A percentile compares a stretch with the other conserved stretches of the same genome.
Conservation (phyloP, 2,329 filamentous ascomycete species). For the Paecilomyces niveus region DNA sequence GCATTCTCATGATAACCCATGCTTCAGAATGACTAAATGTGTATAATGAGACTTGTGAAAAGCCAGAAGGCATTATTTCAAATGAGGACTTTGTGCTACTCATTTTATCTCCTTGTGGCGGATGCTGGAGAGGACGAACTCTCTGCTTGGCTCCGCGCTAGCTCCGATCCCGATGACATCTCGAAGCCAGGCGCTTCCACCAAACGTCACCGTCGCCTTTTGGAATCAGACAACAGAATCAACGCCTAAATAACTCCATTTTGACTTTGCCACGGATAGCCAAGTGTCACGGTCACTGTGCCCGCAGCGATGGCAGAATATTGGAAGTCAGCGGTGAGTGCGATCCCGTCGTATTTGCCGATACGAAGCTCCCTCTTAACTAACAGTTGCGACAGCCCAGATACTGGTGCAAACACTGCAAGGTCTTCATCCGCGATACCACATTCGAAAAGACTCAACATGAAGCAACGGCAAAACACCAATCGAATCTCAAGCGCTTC, state of each 20-base stretch:
- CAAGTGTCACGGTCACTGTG: not conserved
- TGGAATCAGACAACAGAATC: not conserved
- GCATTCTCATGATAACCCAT: no score
- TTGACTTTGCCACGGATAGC: not conserved
- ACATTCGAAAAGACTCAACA: slow-evolving; percentile 84
- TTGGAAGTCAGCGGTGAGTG: slow-evolving; percentile 81
- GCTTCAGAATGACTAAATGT: no score
- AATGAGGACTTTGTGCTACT: not conserved
- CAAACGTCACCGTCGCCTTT: not conserved
- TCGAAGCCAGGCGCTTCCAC: not conserved
- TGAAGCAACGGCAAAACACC: slow-evolving; percentile 78
- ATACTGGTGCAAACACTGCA: slow-evolving; percentile 98
- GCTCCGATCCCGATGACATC: slow-evolving; percentile 1
- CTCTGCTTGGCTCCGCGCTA: not conserved
- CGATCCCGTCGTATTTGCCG: not conserved
- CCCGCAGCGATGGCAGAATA: slow-evolving; percentile 73
- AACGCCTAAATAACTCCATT: not conserved
- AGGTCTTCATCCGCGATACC: slow-evolving; percentile 83
- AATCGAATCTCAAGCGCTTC: slow-evolving; percentile 79
- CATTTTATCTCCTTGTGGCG: not conserved
- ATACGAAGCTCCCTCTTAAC: slow-evolving; percentile 1
- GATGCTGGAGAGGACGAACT: no score
- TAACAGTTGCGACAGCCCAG: slow-evolving; percentile 52
- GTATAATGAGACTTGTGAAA: not conserved
- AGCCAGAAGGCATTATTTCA: not conserved